These are phyloP conservation scores for Pistacia vera DNA, from an alignment of 345 rosid genomes.

Conservation along the genomic window DNA sequence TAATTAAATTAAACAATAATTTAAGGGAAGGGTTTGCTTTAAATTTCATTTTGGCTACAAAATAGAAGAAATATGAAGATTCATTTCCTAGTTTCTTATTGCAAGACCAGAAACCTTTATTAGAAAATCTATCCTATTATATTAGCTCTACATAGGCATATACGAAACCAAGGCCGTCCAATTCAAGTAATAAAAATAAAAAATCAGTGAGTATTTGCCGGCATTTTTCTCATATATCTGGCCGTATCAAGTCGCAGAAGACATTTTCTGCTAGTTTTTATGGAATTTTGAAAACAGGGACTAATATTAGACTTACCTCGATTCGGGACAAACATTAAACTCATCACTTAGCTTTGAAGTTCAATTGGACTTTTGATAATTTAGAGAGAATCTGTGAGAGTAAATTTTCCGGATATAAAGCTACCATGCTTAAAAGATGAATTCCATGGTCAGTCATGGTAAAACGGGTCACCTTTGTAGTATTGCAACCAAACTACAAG, in stretches of 20 bases:
- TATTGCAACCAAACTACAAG: neutral
- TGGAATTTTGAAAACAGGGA: no score
- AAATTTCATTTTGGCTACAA: constrained; percentile 10
- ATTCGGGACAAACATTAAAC: no score
- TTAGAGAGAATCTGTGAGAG: constrained; percentile 8
- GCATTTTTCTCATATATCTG: constrained; percentile 15
- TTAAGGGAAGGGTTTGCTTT: neutral
- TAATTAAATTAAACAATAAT: neutral
- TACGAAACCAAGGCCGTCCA: constrained; percentile 17
- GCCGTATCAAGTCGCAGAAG: constrained; percentile 7
- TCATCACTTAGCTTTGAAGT: no score
- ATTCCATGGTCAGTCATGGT: constrained; percentile 10
- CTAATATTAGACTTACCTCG: no score
- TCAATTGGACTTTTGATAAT: neutral
- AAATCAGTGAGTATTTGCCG: constrained; percentile 13
- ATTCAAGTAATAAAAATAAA: constrained; percentile 9
- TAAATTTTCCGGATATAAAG: constrained; percentile 27
- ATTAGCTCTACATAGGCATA: constrained; percentile 2
- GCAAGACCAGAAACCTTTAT: neutral
- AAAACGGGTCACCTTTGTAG: neutral
- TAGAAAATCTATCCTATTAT: constrained; percentile 18
- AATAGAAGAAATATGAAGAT: no score
- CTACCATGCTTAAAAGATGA: constrained; percentile 6
- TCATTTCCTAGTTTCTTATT: no score
- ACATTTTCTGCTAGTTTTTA: no score